Base-by-base conservation (phyloP, 352 stramenopile species). In the Globisporangium irregulare region DNA sequence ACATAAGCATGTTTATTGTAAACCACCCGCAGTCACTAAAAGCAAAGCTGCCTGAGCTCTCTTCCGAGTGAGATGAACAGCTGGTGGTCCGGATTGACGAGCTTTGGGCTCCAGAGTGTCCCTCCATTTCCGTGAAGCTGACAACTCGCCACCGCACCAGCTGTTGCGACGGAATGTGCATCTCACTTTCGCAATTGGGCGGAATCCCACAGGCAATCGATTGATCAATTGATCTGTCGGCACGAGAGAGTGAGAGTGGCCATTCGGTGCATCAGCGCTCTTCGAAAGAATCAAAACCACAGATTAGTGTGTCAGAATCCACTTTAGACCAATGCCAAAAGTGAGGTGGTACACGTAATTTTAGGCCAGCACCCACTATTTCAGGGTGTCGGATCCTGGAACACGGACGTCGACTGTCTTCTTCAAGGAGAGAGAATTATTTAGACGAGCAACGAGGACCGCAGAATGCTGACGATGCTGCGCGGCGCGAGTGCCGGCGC, bases 391-490 rank as follows among this genome's bases (percentile, higher is more conserved):
- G 25, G 29, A 60, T 60, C 27, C 29, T 46, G 56, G 32, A 61
- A 61, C 56, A 48, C 32, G 4, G 20, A 48, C 56, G 20, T 54
- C 24, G 6, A 54, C 46, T 9, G 9, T 25, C 6, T 27, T 55
- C 56, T 61, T 60, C 55, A 60, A 60, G 55, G 6, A 32, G 55
- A 46, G 54, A 59, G 29, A 60, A 10, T 29, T 29, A 46, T 4
- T 48, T 48, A 8, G 41, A n/a, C 14, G 41, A 46, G 7, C 20
- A 1, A 29, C 29, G 9, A 8, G 32, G 56, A 48, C 56, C 56
- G 20, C 32, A 61, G 20, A 20, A 61, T 61, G 56, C 56, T 48
- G 56, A 61, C 56, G 56, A 61, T 61, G 56, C 56, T 61, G 56
- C 56, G 56, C 56, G 56, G 56, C 32, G 56, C 56, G 15, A 22